Percentiles rank a stretch among this genome's conserved stretches.
These are phyloP conservation scores for Vanderwaltozyma yarrowii DNA, from an alignment of 805 yeast species.

Conservation along the genomic window DNA sequence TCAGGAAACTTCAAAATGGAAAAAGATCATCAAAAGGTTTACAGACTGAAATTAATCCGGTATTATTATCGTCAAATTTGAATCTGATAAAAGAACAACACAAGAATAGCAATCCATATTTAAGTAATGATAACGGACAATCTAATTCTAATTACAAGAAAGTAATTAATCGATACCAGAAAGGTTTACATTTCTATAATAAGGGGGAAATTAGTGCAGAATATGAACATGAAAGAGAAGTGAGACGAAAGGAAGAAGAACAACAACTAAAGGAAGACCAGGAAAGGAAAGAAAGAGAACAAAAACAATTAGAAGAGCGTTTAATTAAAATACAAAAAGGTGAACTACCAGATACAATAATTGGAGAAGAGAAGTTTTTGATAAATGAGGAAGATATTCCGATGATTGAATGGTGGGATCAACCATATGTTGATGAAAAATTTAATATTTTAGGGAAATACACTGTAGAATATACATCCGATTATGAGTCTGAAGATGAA, in stretches of 20 bases:
- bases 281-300: slow-evolving; percentile 2
- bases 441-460: slow-evolving; percentile 33
- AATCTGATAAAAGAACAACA: slow-evolving; percentile 19
- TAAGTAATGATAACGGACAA: slow-evolving; percentile 6
- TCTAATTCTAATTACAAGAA: slow-evolving; percentile 1
- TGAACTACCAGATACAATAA: slow-evolving; percentile 36
- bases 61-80: slow-evolving; percentile 20
- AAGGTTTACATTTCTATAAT: slow-evolving; percentile 35
- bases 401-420: slow-evolving; percentile 83
- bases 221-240: slow-evolving; percentile 11
- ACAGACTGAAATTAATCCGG: slow-evolving; percentile 24
- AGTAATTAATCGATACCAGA: slow-evolving; percentile 7
- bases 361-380: slow-evolving; percentile 47
- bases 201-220: slow-evolving; percentile 38
- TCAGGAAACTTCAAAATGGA: too few species aligned
- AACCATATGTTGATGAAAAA: slow-evolving; percentile 36
- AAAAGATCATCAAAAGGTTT: too few species aligned
- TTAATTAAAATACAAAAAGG: slow-evolving; percentile 35
- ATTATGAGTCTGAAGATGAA: slow-evolving; percentile 17
- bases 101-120: slow-evolving; percentile 23
- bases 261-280: slow-evolving; percentile 2
- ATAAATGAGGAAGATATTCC: slow-evolving; percentile 41
- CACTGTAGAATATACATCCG: slow-evolving; percentile 25
- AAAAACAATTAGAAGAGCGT: slow-evolving; percentile 26
- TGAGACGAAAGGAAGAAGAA: slow-evolving; percentile 1